Evolutionary conservation across 352 stramenopile genomes (phyloP).

Genomic region (Globisporangium carolinianum): DNA sequence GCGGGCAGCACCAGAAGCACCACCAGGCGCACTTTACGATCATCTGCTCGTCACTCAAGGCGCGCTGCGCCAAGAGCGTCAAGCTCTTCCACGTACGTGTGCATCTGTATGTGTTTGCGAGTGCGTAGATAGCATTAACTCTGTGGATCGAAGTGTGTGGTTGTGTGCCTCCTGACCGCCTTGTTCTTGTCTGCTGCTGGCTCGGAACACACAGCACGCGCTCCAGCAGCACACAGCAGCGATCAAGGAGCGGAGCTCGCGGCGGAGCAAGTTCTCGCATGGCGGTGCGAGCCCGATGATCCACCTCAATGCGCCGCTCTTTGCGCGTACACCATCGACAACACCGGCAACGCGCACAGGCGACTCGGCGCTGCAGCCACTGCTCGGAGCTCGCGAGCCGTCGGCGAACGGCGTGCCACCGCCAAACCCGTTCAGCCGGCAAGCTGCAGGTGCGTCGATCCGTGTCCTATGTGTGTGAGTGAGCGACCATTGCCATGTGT

Average conservation of each 20-base stretch:
- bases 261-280: constrained; percentile 78
- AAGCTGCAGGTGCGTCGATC: constrained; percentile 11
- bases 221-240: constrained; percentile 56
- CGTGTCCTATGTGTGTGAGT: no score
- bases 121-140: not conserved
- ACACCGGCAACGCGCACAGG: constrained; percentile 15
- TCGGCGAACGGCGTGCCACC: constrained; percentile 5
- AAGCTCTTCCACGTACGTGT: constrained; percentile 69
- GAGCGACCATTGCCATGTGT: no score
- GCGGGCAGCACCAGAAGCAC: constrained; percentile 49
- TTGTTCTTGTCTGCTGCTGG: no score
- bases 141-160: not conserved
- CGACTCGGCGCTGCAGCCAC: constrained; percentile 16
- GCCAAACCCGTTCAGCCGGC: constrained; percentile 11
- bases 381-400: constrained; percentile 6
- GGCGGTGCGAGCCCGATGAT: constrained; percentile 65
- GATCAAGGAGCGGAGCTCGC: constrained; percentile 69
- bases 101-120: not conserved
- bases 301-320: constrained; percentile 75
- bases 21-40: constrained; percentile 78
- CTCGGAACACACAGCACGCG: constrained; percentile 27
- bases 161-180: not conserved
- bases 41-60: constrained; percentile 73
- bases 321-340: constrained; percentile 33
- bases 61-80: constrained; percentile 71